Base-by-base conservation (phyloP, 352 stramenopile species). In the Phytophthora sp. region DNA sequence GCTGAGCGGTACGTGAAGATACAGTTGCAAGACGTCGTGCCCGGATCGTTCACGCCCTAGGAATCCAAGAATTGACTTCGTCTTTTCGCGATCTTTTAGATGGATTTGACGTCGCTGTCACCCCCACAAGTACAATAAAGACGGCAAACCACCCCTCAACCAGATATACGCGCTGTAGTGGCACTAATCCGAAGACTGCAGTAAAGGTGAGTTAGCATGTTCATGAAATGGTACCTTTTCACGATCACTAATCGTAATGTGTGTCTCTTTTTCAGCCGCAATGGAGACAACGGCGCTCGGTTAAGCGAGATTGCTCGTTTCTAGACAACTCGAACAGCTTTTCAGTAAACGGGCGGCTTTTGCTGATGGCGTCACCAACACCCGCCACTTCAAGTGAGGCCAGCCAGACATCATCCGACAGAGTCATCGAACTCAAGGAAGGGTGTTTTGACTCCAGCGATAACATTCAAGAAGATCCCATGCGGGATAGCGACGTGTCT, bases 291-390 rank as follows among this genome's bases (percentile, higher is more conserved):
- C 81, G 81, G 21, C 69, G 78, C 30, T 90, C 79, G 7, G 58
- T 88, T 4, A 90, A 90, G 62, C 74, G 81, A 29, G 79, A 90
- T 58, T 82, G 76, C 53, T 84, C 78, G 12, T 84, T 90, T 45
- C 60, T 88, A 26, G 81, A 86, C 29, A 68, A 55, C 39, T 63
- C 41, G 12, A 64, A 42, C 18, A 69, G 36, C 49, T 71, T 42
- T 66, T 50, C 58, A 9, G 56, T 61, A 23, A 68, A 71, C 23
- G 42, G 54, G 1, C 62, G 55, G 26, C 54, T 76, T 30, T 53
- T 71, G 62, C 49, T 78, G 18, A 69, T 50, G 53, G 24, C 71
- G 18, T 66, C 59, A 13, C 41, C 50, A 2, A 27, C 33, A 3
- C 11, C 38, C 12, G 36, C 30, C 15, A 57, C 23, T 42, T 66